phyloP scores from a whole-genome alignment of 345 rosid species.

The Mercurialis annua region DNA sequence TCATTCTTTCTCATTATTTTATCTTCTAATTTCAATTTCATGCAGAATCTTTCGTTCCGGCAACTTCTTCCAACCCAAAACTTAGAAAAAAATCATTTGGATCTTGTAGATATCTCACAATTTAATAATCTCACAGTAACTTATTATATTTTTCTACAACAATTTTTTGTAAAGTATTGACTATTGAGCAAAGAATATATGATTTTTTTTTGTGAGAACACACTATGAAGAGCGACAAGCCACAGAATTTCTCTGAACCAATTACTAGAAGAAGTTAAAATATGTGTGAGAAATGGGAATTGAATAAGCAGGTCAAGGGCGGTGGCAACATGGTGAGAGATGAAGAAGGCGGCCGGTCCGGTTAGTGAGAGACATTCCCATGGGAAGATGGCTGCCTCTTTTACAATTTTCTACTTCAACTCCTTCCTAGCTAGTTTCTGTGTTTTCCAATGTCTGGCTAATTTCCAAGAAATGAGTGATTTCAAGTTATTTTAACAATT shows the following conservation, averaged over 20 bases:
- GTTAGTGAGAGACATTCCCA: conserved; percentile 37
- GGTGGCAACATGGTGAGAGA: conserved; percentile 12
- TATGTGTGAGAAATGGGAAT: not conserved
- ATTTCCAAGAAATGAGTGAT: not conserved
- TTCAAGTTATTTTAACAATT: not conserved
- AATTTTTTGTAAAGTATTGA: not conserved
- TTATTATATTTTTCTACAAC: too few relatives aligned
- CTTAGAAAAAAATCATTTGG: not conserved
- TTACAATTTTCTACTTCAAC: not conserved
- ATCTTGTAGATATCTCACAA: not conserved
- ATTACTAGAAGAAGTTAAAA: not conserved
- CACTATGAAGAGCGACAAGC: not conserved
- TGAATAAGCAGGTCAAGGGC: not conserved
- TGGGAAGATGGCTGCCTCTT: conserved; percentile 9
- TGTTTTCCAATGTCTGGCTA: not conserved
- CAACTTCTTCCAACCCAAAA: not conserved
- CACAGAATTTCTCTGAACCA: not conserved
- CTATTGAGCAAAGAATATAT: not conserved
- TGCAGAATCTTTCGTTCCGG: not conserved
- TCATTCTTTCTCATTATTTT: not conserved
- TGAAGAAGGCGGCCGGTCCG: conserved; percentile 17
- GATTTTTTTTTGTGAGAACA: not conserved
- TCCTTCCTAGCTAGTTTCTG: not conserved
- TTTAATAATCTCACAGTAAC: too few relatives aligned
- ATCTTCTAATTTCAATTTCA: not conserved